Conservation (phyloP, 129 eudicot species). For the Tanacetum coccineum region DNA sequence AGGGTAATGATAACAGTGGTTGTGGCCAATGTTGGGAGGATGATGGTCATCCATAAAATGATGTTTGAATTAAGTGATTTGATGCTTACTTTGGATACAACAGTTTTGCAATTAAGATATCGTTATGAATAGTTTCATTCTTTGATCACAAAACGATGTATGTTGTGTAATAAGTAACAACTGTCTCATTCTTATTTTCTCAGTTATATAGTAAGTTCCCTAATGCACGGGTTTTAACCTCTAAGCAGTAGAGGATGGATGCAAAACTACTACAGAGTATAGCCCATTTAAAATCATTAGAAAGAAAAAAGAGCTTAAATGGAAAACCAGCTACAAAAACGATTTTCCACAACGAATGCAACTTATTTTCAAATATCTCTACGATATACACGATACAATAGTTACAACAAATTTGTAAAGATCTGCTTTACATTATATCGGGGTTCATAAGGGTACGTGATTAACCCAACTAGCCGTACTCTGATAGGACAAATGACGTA, state of each 20-base stretch:
- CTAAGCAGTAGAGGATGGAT: not conserved
- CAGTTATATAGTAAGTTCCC: not conserved
- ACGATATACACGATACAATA: not conserved
- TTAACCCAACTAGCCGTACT: too few species aligned
- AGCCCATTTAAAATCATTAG: too few species aligned
- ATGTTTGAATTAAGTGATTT: too few species aligned
- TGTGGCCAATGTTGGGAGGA: slow-evolving; percentile 7
- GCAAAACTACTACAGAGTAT: not conserved
- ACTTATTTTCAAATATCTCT: not conserved
- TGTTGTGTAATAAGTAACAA: not conserved
- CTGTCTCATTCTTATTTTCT: not conserved
- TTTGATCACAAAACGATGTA: too few species aligned
- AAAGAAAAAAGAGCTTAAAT: not conserved
- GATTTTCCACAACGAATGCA: not conserved
- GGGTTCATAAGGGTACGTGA: too few species aligned
- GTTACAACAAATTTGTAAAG: not conserved
- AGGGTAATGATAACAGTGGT: too few species aligned
- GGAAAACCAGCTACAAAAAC: not conserved
- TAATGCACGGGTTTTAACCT: not conserved
- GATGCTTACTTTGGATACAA: too few species aligned
- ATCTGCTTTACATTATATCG: not conserved
- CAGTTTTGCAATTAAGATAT: too few species aligned
- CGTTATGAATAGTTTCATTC: too few species aligned
- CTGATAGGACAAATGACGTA: too few species aligned
- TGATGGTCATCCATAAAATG: too few species aligned